Evolutionary conservation across 495 filamentous ascomycete species (phyloP).

Genomic region (Hypomontagnella monticulosa): DNA sequence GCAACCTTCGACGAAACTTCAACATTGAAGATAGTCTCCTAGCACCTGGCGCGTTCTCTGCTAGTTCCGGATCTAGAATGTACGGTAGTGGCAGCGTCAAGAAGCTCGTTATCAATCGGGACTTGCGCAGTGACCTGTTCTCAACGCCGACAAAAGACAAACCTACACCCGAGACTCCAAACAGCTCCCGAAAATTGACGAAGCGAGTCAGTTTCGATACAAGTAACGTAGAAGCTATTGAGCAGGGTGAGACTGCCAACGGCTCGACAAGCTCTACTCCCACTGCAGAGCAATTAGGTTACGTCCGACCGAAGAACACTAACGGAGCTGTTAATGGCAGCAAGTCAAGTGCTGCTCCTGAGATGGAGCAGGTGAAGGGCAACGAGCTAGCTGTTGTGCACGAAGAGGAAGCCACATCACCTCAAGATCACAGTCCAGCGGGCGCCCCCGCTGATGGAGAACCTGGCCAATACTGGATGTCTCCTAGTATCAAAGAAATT

Average conservation of each 20-base stretch:
- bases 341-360: constrained; percentile 60
- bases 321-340: constrained; percentile 61
- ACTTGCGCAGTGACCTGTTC: constrained; percentile 82
- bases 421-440: constrained; percentile 39
- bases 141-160: constrained; percentile 62
- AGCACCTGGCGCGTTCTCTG: constrained; percentile 84
- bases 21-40: constrained; percentile 80
- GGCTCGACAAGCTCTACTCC: constrained; percentile 55
- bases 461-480: constrained; percentile 86
- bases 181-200: constrained; percentile 69
- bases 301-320: constrained; percentile 64
- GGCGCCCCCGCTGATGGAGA: constrained; percentile 59
- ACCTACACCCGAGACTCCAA: constrained; percentile 48
- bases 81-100: constrained; percentile 76
- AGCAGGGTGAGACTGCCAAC: constrained; percentile 53
- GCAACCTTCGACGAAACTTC: constrained; percentile 68
- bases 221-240: constrained; percentile 54
- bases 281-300: constrained; percentile 72
- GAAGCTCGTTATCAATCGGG: constrained; percentile 88
- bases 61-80: constrained; percentile 65
- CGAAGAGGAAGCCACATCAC: constrained; percentile 66
- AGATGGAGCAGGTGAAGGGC: constrained; percentile 77
- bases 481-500: constrained; percentile 74
- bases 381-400: constrained; percentile 83
- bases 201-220: constrained; percentile 94